Evolutionary conservation across 345 rosid species (phyloP), one percentile per base, ranked within the genome.

Genomic region (Limnanthes douglasii): DNA sequence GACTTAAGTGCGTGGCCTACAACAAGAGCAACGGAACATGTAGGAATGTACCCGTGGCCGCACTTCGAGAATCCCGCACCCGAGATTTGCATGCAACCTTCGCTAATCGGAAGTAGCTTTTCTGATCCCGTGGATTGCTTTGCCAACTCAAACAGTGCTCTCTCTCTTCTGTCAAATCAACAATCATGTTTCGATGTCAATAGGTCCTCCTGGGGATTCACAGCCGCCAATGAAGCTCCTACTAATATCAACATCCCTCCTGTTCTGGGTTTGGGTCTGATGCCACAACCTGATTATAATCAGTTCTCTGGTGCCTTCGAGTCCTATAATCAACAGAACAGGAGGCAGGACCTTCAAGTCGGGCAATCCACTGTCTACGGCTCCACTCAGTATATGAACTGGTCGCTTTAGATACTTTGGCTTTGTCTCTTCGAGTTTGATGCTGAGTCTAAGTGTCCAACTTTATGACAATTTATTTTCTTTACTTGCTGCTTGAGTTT

Each of bases 81-180:
- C 40, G 59, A 62, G 34, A 50, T 64, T 5, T 68, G 61, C 48
- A 45, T 60, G 25, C 94, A 67, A 38, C 68, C 68, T 42, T 64
- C 74, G 29, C 27, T 65, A 2, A 13, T 40, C 25, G 60, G 51
- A 34, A 69, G 69, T 43, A 73, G 73, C 30, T 56, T 60, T 48
- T 42, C 86, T 31, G 6, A 67, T 52, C 41, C 76, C n/a, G 66
- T 58, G 34, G 47, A 75, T 7, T 83, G 73, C 42, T 66, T 68
- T 19, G 43, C 64, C 13, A 73, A 84, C 56, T 80, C 95, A 24
- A 72, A 45, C 64, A 60, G 95, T 82, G 95, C 95, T 84, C 97
- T 84, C 97, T 88, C 95, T 88, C 95, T 88, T 90, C 96, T 84
- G 96, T 90, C 98, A 84, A 84, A 75, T 59, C 82, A 79, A 66